These are phyloP conservation scores for Dryadomyces quercivorus DNA, from an alignment of 2,329 filamentous ascomycete genomes.

Conservation along the genomic window DNA sequence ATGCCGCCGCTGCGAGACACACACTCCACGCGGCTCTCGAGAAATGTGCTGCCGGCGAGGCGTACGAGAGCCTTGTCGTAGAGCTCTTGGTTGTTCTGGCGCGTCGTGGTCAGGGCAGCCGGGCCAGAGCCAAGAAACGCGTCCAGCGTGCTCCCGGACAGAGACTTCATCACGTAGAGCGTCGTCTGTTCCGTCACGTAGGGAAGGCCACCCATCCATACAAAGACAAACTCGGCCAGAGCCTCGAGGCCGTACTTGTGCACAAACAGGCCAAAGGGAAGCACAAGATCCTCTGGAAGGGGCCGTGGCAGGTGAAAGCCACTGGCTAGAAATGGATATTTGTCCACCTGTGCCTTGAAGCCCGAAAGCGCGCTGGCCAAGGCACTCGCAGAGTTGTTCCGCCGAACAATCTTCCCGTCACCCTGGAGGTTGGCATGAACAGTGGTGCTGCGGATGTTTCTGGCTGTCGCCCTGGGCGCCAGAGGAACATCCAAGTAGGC, in stretches of 20 bases:
- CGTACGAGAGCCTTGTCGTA: not conserved
- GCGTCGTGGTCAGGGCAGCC: not conserved
- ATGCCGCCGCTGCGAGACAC: not conserved
- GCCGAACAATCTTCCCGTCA: not conserved
- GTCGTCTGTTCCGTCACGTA: not conserved
- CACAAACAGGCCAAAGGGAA: not conserved
- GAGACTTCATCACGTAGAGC: not conserved
- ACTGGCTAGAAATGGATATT: not conserved
- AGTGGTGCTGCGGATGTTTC: not conserved
- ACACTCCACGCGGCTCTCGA: not conserved
- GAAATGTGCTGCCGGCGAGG: not conserved
- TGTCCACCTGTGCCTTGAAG: not conserved
- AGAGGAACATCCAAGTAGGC: not conserved
- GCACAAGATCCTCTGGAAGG: not conserved
- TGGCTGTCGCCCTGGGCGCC: not conserved
- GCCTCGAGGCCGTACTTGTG: not conserved
- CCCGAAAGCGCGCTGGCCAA: not conserved
- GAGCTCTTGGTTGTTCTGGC: not conserved
- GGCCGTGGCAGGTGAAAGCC: not conserved
- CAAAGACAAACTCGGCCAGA: not conserved
- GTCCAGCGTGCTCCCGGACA: not conserved
- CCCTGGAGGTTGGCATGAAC: not conserved
- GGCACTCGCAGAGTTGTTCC: not conserved
- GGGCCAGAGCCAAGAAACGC: not conserved
- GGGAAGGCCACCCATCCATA: not conserved